Evolutionary conservation across 2,329 filamentous ascomycete genomes (phyloP).

Genomic region (Capronia americana): DNA sequence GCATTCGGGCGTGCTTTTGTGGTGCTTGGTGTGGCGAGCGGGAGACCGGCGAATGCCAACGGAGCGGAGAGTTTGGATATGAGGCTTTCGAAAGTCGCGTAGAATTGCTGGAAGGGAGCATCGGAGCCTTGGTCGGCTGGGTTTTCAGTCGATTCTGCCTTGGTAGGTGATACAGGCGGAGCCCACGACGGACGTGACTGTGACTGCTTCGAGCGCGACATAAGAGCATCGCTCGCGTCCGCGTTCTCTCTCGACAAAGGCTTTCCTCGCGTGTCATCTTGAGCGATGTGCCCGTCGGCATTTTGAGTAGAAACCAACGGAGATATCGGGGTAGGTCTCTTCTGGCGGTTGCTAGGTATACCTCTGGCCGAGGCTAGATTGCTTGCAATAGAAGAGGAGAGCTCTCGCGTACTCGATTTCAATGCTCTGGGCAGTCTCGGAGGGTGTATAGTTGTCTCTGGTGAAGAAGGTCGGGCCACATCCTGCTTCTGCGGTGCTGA

Average conservation of each 20-base stretch:
- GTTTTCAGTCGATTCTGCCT: constrained; percentile 42
- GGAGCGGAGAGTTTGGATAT: constrained; percentile 89
- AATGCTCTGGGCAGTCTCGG: constrained; percentile 49
- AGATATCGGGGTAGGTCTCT: constrained; percentile 69
- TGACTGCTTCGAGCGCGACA: constrained; percentile 22
- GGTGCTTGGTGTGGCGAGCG: constrained; percentile 62
- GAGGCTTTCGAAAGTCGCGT: constrained; percentile 85
- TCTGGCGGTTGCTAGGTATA: constrained; percentile 61
- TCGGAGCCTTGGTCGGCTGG: constrained; percentile 56
- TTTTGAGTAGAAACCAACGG: constrained; percentile 77
- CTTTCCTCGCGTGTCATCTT: constrained; percentile 39
- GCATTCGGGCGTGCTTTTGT: constrained; percentile 28
- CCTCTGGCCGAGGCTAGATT: constrained; percentile 86
- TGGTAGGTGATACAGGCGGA: constrained; percentile 43
- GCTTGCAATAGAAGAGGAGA: constrained; percentile 83
- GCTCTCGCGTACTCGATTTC: constrained; percentile 66
- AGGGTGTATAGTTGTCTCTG: constrained; percentile 47
- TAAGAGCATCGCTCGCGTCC: constrained; percentile 12
- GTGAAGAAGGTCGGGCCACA: constrained; percentile 40
- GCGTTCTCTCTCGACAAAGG: constrained; percentile 18
- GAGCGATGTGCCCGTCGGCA: constrained; percentile 71
- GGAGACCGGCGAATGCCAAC: constrained; percentile 89
- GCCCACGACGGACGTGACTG: constrained; percentile 36
- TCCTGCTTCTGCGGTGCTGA: constrained; percentile 28
- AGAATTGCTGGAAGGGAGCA: constrained; percentile 88